Conservation (phyloP, 208 protist species). For the Entamoeba invadens region DNA sequence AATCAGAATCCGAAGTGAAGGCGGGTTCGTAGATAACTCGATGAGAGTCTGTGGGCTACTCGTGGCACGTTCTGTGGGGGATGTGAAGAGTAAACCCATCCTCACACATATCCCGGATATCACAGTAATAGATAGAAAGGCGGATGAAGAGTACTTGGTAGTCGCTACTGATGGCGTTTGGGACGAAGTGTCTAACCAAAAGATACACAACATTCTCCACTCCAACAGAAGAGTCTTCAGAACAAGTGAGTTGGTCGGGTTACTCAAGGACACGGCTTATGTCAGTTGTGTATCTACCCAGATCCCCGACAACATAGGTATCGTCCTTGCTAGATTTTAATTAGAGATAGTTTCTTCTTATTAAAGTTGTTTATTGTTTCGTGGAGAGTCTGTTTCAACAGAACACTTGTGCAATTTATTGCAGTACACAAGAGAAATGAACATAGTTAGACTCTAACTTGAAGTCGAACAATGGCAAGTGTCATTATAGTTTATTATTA, state of each 20-base stretch:
- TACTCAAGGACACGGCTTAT: background rate
- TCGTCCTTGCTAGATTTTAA: background rate
- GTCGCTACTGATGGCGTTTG: background rate
- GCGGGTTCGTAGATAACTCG: background rate
- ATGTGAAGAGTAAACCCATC: background rate
- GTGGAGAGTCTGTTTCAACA: no score
- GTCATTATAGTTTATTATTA: no score
- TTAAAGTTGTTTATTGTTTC: no score
- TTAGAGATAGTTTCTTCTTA: background rate
- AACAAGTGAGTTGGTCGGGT: background rate
- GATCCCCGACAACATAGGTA: background rate
- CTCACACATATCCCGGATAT: background rate
- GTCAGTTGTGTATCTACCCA: background rate
- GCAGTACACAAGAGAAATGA: no score
- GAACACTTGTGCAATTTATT: no score
- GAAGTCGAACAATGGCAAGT: no score
- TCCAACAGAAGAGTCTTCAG: background rate
- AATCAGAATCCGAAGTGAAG: background rate
- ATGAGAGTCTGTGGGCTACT: background rate
- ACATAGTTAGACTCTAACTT: no score
- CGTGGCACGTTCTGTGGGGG: background rate
- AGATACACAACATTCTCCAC: background rate
- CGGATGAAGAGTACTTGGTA: background rate
- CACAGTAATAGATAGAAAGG: background rate
- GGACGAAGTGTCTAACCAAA: background rate